These are phyloP conservation scores for Aspergillus puulaauensis DNA, from an alignment of 2,329 filamentous ascomycete species.

Conservation along the genomic window DNA sequence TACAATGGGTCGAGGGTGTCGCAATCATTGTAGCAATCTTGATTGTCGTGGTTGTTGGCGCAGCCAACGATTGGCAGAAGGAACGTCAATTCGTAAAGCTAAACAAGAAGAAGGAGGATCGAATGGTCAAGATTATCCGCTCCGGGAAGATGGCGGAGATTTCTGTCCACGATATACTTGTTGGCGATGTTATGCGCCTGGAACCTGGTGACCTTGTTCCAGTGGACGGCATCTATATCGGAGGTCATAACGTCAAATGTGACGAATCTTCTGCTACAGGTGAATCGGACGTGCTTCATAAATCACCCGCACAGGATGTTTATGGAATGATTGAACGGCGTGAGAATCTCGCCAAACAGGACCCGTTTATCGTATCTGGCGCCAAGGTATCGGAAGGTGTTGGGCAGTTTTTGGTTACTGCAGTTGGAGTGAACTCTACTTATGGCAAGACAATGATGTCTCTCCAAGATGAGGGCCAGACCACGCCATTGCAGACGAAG, in stretches of 20 bases:
- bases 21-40: conserved; percentile 75
- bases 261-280: conserved; percentile 76
- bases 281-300: conserved; percentile 71
- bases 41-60: conserved; percentile 73
- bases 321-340: conserved; percentile 62
- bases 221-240: conserved; percentile 69
- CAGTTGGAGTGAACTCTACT: conserved; percentile 70
- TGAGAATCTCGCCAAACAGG: conserved; percentile 62
- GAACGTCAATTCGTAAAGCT: conserved; percentile 77
- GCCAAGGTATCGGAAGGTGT: conserved; percentile 75
- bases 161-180: conserved; percentile 68
- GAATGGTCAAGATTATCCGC: conserved; percentile 71
- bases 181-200: conserved; percentile 71
- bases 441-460: conserved; percentile 79
- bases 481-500: conserved; percentile 76
- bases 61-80: conserved; percentile 80
- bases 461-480: conserved; percentile 71
- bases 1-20: conserved; percentile 81
- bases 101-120: conserved; percentile 76
- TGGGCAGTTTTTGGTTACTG: conserved; percentile 73
- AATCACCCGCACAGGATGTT: conserved; percentile 64
- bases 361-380: conserved; percentile 79
- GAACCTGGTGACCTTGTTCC: conserved; percentile 73
- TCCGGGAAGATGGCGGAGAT: conserved; percentile 70
- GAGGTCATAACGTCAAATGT: conserved; percentile 65